Evolutionary conservation across 1,139 yeast species (phyloP).

Genomic region (Hanseniaspora sp.): DNA sequence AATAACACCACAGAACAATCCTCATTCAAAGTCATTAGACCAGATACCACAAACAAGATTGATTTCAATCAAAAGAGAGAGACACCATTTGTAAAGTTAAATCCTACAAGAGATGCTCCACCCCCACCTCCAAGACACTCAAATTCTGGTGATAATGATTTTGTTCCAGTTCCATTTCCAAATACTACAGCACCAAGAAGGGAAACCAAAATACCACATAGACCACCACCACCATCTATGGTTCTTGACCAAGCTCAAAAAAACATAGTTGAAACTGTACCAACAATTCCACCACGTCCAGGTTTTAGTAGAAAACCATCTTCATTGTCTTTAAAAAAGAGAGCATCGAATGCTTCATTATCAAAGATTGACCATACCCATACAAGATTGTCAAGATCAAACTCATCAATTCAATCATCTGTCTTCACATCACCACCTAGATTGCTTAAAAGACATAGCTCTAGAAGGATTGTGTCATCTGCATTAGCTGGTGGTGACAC

Average conservation of each 20-base stretch:
- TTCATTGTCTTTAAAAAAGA: constrained; percentile 15
- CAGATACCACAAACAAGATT: constrained; percentile 53
- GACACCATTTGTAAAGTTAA: constrained; percentile 49
- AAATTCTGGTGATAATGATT: background rate
- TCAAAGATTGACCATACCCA: background rate
- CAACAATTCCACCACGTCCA: constrained; percentile 16
- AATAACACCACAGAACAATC: constrained; percentile 9
- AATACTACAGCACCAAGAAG: background rate
- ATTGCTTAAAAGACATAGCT: constrained; percentile 43
- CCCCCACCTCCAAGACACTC: constrained; percentile 49
- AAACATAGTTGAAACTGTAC: background rate
- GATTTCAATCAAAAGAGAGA: constrained; percentile 72
- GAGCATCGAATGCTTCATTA: constrained; percentile 6
- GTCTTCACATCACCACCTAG: constrained; percentile 34
- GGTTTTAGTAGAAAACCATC: constrained; percentile 13
- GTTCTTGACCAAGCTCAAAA: constrained; percentile 4
- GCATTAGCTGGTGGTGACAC: constrained; percentile 35
- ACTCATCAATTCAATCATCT: constrained; percentile 22
- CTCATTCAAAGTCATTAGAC: constrained; percentile 55
- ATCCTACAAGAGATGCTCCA: constrained; percentile 57
- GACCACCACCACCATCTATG: constrained; percentile 21
- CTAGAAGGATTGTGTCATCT: constrained; percentile 35
- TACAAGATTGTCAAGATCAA: constrained; percentile 22
- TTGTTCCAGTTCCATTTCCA: background rate
- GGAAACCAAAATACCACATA: background rate